These are phyloP conservation scores for Tritrichomonas musculus DNA, from an alignment of 208 protist genomes.

Conservation along the genomic window DNA sequence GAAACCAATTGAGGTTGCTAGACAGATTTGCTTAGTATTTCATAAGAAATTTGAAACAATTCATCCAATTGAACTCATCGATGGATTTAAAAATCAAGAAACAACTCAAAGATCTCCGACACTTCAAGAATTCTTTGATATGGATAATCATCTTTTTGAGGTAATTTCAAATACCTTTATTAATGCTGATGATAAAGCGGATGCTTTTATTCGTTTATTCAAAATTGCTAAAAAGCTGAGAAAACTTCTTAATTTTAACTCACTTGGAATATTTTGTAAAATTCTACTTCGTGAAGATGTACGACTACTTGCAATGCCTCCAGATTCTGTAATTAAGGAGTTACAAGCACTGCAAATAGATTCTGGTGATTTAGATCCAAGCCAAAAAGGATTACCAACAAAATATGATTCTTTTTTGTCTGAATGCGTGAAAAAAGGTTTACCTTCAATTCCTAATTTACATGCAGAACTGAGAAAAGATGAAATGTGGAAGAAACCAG, in stretches of 20 bases:
- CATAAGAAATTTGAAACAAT: not conserved
- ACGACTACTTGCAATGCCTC: too few relatives aligned
- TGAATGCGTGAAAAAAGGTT: not conserved
- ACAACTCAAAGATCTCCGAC: not conserved
- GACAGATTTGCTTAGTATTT: not conserved
- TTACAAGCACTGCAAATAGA: not conserved
- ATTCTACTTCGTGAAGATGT: not conserved
- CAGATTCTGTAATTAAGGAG: not conserved
- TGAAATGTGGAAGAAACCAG: not conserved
- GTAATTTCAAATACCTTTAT: not conserved
- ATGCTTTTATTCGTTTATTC: not conserved
- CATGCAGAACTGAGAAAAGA: not conserved
- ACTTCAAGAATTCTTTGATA: not conserved
- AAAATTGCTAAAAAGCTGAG: not conserved
- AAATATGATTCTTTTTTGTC: not conserved
- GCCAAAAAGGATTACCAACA: not conserved
- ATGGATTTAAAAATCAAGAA: not conserved
- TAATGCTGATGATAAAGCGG: too few relatives aligned
- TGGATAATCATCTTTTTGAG: not conserved
- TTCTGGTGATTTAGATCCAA: not conserved
- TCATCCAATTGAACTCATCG: not conserved
- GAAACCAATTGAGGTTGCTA: not conserved
- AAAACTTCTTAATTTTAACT: not conserved
- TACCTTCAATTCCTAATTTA: not conserved
- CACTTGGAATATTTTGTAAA: not conserved